These are phyloP conservation scores for Moesziomyces antarcticus DNA, from an alignment of 1,284 basidiomycete genomes.

Conservation along the genomic window DNA sequence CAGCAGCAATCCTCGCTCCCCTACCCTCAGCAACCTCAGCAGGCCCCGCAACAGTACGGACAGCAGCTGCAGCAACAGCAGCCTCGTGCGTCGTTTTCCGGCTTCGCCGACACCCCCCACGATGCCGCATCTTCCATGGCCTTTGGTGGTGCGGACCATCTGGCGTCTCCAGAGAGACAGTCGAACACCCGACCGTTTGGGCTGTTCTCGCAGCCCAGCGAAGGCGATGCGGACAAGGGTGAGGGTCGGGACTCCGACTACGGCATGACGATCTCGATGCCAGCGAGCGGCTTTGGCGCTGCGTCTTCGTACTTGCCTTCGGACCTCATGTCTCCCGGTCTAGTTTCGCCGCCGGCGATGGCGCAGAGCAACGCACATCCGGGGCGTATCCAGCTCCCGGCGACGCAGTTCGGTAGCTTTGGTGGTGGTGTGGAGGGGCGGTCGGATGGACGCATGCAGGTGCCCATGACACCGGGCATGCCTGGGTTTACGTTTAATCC, in stretches of 20 bases:
- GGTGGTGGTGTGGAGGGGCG: conserved; percentile 8
- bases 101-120: conserved; percentile 19
- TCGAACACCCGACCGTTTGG: conserved; percentile 17
- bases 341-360: conserved; percentile 31
- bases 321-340: conserved; percentile 49
- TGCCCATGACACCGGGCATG: conserved; percentile 69
- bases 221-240: conserved; percentile 3
- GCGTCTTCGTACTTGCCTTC: conserved; percentile 44
- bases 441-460: conserved; percentile 36
- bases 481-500: conserved; percentile 69
- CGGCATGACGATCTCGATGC: conserved; percentile 42
- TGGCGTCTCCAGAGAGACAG: background rate
- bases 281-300: conserved; percentile 31
- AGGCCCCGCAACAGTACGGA: conserved; percentile 12
- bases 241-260: conserved; percentile 11
- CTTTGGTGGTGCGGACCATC: conserved; percentile 9
- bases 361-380: conserved; percentile 36
- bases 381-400: conserved; percentile 59
- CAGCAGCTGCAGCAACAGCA: conserved; percentile 29
- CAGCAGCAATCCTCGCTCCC: conserved; percentile 19
- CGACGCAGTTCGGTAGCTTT: conserved; percentile 36
- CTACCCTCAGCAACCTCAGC: conserved; percentile 6
- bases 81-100: conserved; percentile 20
- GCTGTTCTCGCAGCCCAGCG: conserved; percentile 1
- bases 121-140: conserved; percentile 1